Base-by-base conservation (phyloP, 345 rosid species). In the Lumnitzera littorea region DNA sequence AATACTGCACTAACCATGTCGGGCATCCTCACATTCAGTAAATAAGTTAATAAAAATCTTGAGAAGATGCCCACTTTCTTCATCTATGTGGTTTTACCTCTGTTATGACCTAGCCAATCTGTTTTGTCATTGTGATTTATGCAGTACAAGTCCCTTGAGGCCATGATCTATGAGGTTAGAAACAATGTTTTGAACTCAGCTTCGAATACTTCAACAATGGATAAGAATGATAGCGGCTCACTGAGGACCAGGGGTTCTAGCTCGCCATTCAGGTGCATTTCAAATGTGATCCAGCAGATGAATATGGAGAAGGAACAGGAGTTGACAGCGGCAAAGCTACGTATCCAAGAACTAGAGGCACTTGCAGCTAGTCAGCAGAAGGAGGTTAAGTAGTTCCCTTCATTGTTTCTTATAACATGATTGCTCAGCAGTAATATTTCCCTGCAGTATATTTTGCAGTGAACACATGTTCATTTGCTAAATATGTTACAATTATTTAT, bases 261-360 rank as follows among this genome's bases (percentile, higher is more conserved):
- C 70, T 91, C 96, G 41, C 96, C 96, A 27, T 89, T 91, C 73
- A 81, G 96, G 75, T 91, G 98, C 79, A 87, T 91, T 69, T 70
- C 92, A 62, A 81, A 82, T 70, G 64, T 91, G 72, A 88, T 91
- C 66, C 98, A 87, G 72, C 95, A 87, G 76, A 85, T 85, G 84
- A 91, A 79, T 53, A 43, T 70, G 56, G 96, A 91, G 76, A 89
- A 83, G 72, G 95, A 85, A 69, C 85, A 87, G 61, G 96, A 91
- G 65, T 67, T 91, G 74, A 78, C 89, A 56, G 68, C 29, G 14
- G 84, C 86, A 47, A 79, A 76, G 82, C 78, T 67, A 62, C 95
- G 82, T 15, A 72, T 85, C 63, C 84, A 82, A 71, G 89, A 91
- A 78, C 74, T 86, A 68, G 91, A 91, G 74, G 67, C 82, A 54